phyloP scores from a whole-genome alignment of 306 rosid genomes.

The Fragaria ananassa region DNA sequence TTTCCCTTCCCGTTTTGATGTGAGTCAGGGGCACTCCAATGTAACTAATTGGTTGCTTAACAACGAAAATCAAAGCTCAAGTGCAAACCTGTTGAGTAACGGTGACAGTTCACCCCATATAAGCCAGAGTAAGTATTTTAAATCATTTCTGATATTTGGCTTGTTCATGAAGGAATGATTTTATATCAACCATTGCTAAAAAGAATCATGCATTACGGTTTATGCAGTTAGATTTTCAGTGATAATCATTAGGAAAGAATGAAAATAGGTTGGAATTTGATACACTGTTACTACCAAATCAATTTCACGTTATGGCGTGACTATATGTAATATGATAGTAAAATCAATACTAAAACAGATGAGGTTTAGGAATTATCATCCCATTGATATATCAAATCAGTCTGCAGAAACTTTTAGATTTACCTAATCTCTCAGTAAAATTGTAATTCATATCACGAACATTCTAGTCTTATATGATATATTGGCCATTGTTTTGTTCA shows the following conservation, averaged over 20 bases:
- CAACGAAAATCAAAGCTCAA: conserved; percentile 30
- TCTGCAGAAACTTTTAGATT: background rate
- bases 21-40: conserved; percentile 25
- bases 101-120: conserved; percentile 34
- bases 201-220: background rate
- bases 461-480: background rate
- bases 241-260: background rate
- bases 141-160: background rate
- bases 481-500: background rate
- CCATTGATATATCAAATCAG: background rate
- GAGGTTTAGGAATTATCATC: background rate
- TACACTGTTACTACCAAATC: background rate
- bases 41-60: conserved; percentile 32
- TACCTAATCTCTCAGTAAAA: background rate
- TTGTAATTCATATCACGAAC: background rate
- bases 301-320: background rate
- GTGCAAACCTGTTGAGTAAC: conserved; percentile 34
- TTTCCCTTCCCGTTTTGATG: conserved; percentile 32
- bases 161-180: background rate
- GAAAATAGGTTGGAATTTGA: background rate
- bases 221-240: background rate
- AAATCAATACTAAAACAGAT: background rate
- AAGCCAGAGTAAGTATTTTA: conserved; percentile 41
- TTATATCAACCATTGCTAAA: background rate
- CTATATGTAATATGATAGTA: background rate